A percentile compares a stretch with the other conserved stretches of the same genome.
Conservation (phyloP, 768 basidiomycete species). For the Lactifluus piperatus region DNA sequence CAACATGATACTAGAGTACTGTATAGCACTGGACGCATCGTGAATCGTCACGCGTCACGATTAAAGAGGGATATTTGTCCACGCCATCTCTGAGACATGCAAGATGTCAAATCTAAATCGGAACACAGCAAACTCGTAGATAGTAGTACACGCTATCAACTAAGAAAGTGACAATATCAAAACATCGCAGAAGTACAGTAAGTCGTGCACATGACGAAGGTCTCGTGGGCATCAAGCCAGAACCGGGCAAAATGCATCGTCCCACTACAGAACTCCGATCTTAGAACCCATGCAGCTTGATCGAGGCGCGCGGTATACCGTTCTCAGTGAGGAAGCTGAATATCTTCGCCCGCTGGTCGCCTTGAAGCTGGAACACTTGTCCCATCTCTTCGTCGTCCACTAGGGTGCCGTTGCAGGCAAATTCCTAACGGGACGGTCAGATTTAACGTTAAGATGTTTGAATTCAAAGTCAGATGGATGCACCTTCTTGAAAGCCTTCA, state of each 20-base stretch:
- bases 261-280: slow-evolving; percentile 1
- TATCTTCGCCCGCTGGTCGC: slow-evolving; percentile 93
- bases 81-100: neutral
- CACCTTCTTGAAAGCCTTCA: slow-evolving; percentile 99
- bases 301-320: slow-evolving; percentile 64
- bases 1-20: too few species aligned
- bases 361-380: slow-evolving; percentile 96
- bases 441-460: slow-evolving; percentile 5
- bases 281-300: slow-evolving; percentile 89
- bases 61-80: neutral
- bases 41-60: too few species aligned
- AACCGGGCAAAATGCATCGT: slow-evolving; percentile 2
- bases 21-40: too few species aligned
- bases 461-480: neutral
- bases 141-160: slow-evolving; percentile 14
- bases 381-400: slow-evolving; percentile 95
- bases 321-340: slow-evolving; percentile 78
- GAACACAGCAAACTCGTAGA: slow-evolving; percentile 11
- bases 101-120: slow-evolving; percentile 8
- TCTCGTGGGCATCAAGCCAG: slow-evolving; percentile 6
- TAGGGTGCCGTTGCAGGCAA: slow-evolving; percentile 96
- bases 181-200: slow-evolving; percentile 16
- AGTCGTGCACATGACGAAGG: slow-evolving; percentile 12
- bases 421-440: slow-evolving; percentile 50
- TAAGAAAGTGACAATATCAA: slow-evolving; percentile 1